phyloP scores from a whole-genome alignment of 139 green algal genomes.

The Raphidocelis subcapitata region DNA sequence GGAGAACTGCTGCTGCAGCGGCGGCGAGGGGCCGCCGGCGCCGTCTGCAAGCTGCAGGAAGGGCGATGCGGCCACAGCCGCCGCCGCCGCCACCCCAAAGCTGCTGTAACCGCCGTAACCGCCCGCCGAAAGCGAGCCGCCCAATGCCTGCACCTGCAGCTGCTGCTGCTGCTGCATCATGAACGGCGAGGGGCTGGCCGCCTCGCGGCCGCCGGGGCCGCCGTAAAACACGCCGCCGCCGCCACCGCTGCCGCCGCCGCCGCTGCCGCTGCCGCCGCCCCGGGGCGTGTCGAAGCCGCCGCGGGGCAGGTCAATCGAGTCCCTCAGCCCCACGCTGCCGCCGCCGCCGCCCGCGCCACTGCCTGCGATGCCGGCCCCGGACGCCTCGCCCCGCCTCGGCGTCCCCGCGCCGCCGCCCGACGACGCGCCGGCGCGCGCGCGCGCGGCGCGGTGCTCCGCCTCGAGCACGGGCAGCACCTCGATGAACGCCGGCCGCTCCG shows the following conservation, averaged over 20 bases:
- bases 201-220: background rate
- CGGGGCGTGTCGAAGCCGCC: background rate
- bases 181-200: too few relatives aligned
- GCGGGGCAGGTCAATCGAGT: slow-evolving; percentile 3
- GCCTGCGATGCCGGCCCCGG: too few relatives aligned
- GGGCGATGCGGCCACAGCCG: too few relatives aligned
- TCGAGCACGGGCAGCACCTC: slow-evolving; percentile 52
- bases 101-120: too few relatives aligned
- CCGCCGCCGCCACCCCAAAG: too few relatives aligned
- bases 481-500: slow-evolving; percentile 43
- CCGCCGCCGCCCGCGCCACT: background rate
- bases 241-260: background rate
- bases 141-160: too few relatives aligned
- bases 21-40: too few relatives aligned
- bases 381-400: too few relatives aligned
- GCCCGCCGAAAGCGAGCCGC: too few relatives aligned
- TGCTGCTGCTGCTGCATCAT: too few relatives aligned
- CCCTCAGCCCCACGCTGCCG: background rate
- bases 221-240: background rate
- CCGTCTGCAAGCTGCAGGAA: too few relatives aligned
- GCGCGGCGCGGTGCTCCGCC: slow-evolving; percentile 43
- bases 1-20: too few relatives aligned
- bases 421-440: slow-evolving; percentile 26
- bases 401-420: background rate
- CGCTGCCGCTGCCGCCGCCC: slow-evolving; percentile 11